Evolutionary conservation across 495 filamentous ascomycete species (phyloP).

Genomic region (Neurospora tetraspora): DNA sequence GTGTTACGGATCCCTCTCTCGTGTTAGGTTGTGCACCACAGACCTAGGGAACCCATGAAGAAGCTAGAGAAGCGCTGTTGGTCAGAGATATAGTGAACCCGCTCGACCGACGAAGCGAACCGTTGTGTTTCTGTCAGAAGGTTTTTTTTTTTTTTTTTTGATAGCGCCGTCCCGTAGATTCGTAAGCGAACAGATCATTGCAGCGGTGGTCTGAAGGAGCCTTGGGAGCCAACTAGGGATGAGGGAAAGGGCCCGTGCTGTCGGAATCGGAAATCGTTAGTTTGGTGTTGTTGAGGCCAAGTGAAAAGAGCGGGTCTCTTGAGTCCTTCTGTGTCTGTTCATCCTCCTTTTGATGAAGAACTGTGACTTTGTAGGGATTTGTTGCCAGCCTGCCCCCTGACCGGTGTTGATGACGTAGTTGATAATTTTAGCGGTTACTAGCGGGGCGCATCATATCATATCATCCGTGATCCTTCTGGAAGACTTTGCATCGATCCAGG

Average conservation of each 20-base stretch:
- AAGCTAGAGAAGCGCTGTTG: background rate
- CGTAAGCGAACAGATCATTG: background rate
- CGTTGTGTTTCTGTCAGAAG: background rate
- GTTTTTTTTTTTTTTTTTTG: background rate
- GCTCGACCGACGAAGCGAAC: background rate
- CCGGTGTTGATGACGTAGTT: background rate
- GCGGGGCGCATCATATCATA: background rate
- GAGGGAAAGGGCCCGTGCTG: slow-evolving; percentile 3
- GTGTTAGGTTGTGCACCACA: background rate
- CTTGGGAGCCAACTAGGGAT: background rate
- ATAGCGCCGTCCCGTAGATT: background rate
- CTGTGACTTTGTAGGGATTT: background rate
- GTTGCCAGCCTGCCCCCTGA: background rate
- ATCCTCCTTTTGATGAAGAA: slow-evolving; percentile 5
- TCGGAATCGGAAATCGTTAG: slow-evolving; percentile 8
- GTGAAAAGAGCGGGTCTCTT: background rate
- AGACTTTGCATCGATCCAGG: background rate
- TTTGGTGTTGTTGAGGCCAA: background rate
- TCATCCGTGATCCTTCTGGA: background rate
- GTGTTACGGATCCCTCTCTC: background rate
- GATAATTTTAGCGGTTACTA: background rate
- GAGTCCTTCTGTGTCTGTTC: background rate
- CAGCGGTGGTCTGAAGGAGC: no score
- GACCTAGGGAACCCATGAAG: background rate
- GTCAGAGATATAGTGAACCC: background rate